Conservation (phyloP, 257 asterid genomes). For the Nicotiana knightiana region DNA sequence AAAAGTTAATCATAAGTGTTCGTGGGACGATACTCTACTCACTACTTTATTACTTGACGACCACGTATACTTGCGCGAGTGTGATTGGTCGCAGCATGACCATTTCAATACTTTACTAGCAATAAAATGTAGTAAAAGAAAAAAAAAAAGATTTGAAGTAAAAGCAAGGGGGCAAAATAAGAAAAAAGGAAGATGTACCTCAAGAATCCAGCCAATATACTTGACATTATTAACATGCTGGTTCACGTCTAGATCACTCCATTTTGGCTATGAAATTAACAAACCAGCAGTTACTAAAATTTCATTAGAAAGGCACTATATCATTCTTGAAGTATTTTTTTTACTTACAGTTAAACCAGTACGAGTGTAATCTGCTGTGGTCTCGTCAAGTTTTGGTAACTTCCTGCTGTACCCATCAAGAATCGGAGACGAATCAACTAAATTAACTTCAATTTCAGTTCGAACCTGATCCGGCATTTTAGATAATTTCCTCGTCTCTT, state of each 20-base stretch:
- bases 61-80: no score
- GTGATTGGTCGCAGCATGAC: no score
- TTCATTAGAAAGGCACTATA: not conserved
- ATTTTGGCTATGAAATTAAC: constrained; percentile 57
- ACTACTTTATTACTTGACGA: no score
- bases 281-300: not conserved
- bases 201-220: constrained; percentile 93
- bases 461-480: constrained; percentile 92
- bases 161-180: not conserved
- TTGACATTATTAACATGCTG: constrained; percentile 97
- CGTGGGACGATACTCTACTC: no score
- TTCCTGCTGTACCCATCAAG: constrained; percentile 74
- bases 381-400: constrained; percentile 79
- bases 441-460: constrained; percentile 62
- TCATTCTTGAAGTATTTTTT: not conserved
- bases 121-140: no score
- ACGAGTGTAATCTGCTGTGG: constrained; percentile 50
- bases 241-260: constrained; percentile 91
- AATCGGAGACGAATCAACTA: constrained; percentile 74
- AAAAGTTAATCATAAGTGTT: no score
- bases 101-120: no score
- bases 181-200: constrained; percentile 34
- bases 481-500: constrained; percentile 78
- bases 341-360: constrained; percentile 75
- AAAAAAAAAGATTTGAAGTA: no score